Conservation (phyloP, 306 rosid genomes). For the Cicer judaicum region DNA sequence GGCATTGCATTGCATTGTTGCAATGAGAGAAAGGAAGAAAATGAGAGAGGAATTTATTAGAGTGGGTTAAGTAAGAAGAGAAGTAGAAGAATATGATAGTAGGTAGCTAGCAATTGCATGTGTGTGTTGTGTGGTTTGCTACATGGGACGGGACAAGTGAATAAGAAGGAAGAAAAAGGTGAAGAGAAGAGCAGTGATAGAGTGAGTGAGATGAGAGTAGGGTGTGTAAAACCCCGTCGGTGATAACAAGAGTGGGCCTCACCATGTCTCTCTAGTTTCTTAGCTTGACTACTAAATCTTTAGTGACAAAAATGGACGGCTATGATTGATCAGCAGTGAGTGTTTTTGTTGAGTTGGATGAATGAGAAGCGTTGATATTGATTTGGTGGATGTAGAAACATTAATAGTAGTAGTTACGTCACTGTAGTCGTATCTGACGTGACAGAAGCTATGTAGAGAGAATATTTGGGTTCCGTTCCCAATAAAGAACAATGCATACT, state of each 20-base stretch:
- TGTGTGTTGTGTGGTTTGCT: slow-evolving; percentile 30
- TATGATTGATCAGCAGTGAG: background rate
- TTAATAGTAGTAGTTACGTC: slow-evolving; percentile 35
- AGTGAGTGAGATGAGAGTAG: slow-evolving; percentile 29
- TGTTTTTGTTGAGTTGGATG: background rate
- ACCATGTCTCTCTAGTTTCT: slow-evolving; percentile 43
- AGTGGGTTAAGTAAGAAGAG: slow-evolving; percentile 18
- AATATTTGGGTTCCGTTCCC: slow-evolving; percentile 92
- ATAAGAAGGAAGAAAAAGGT: slow-evolving; percentile 66
- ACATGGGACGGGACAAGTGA: slow-evolving; percentile 56
- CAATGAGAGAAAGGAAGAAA: background rate
- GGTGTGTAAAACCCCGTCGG: slow-evolving; percentile 55
- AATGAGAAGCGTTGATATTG: slow-evolving; percentile 48
- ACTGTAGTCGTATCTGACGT: slow-evolving; percentile 48
- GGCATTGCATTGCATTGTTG: background rate
- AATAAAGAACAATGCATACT: slow-evolving; percentile 60
- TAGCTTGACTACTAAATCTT: slow-evolving; percentile 54
- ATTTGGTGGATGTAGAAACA: background rate
- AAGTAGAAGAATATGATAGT: background rate
- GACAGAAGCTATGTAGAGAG: slow-evolving; percentile 53
- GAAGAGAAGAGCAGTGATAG: background rate
- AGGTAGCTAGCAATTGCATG: background rate
- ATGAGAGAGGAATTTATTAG: background rate
- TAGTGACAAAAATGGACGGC: slow-evolving; percentile 44
- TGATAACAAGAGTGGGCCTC: slow-evolving; percentile 57